phyloP scores from a whole-genome alignment of 805 yeast genomes.

The Crinitomyces ghanaensis region DNA sequence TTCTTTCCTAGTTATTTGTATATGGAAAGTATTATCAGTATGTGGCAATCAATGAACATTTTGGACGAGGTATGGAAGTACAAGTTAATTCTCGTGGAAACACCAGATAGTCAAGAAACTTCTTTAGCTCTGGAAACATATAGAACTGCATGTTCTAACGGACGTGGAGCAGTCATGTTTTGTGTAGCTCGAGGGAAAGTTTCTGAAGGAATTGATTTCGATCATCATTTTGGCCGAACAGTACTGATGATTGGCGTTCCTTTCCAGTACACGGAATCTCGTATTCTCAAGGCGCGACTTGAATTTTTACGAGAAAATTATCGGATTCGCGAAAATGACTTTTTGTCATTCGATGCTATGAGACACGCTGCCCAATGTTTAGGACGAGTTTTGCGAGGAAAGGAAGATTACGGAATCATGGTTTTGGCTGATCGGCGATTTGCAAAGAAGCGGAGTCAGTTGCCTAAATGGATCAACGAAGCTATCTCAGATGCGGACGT shows the following conservation, averaged over 20 bases:
- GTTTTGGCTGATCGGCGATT: constrained; percentile 93
- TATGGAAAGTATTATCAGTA: constrained; percentile 95
- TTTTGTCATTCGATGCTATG: constrained; percentile 97
- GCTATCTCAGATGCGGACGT: constrained; percentile 85
- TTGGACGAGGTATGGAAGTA: constrained; percentile 98
- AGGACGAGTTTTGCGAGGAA: constrained; percentile 95
- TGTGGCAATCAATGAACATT: constrained; percentile 99
- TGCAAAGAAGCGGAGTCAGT: constrained; percentile 69
- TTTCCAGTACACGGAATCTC: constrained; percentile 95
- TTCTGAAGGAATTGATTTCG: constrained; percentile 98
- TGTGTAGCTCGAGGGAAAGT: constrained; percentile 99
- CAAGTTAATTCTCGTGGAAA: constrained; percentile 86
- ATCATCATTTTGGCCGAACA: constrained; percentile 94
- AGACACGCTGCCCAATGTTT: constrained; percentile 98
- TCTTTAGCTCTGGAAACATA: constrained; percentile 91
- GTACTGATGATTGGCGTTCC: constrained; percentile 99
- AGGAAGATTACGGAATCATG: constrained; percentile 98
- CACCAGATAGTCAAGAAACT: constrained; percentile 99
- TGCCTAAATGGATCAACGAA: constrained; percentile 96
- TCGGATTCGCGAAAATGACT: constrained; percentile 88
- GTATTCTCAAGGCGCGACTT: constrained; percentile 86
- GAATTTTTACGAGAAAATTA: constrained; percentile 89
- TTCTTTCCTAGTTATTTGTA: constrained; percentile 94
- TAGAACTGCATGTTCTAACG: constrained; percentile 92
- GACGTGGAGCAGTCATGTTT: constrained; percentile 90